These are phyloP conservation scores for Camelina hispida DNA, from an alignment of 345 rosid species.

Conservation along the genomic window DNA sequence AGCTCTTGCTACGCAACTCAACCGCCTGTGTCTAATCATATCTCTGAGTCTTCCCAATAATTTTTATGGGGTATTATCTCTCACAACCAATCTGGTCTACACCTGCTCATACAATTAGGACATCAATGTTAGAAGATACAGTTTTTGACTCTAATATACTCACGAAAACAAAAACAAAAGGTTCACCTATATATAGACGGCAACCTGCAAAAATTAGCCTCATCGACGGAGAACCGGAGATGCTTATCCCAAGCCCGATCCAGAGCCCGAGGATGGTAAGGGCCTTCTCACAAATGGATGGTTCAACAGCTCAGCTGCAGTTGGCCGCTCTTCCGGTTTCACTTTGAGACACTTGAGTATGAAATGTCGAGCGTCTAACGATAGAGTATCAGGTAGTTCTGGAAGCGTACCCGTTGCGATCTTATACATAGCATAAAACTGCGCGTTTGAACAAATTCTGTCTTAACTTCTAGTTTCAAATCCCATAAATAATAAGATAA, in stretches of 20 bases:
- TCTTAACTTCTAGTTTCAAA: too few species aligned
- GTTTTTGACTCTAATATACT: neutral
- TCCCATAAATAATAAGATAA: too few species aligned
- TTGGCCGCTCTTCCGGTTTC: conserved; percentile 68
- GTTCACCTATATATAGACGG: conserved; percentile 16
- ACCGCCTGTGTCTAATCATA: conserved; percentile 22
- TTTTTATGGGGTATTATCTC: conserved; percentile 17
- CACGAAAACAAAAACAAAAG: neutral
- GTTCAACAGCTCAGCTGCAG: conserved; percentile 70
- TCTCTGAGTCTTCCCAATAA: conserved; percentile 13
- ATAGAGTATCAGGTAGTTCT: conserved; percentile 58
- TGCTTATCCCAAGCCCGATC: conserved; percentile 12
- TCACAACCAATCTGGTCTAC: conserved; percentile 12
- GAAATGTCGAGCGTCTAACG: conserved; percentile 70
- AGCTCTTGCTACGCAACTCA: neutral
- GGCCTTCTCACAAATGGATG: conserved; percentile 78
- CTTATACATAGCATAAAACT: conserved; percentile 71
- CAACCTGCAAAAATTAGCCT: conserved; percentile 26
- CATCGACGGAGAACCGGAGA: conserved; percentile 17
- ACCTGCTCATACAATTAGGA: conserved; percentile 14
- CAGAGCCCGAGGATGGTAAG: conserved; percentile 40
- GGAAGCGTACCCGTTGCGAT: conserved; percentile 87
- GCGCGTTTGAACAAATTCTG: conserved; percentile 14
- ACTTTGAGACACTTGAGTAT: conserved; percentile 66
- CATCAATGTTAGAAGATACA: conserved; percentile 5